Base-by-base conservation (phyloP, 139 green algal species). In the Chlorokybus atmophyticus region DNA sequence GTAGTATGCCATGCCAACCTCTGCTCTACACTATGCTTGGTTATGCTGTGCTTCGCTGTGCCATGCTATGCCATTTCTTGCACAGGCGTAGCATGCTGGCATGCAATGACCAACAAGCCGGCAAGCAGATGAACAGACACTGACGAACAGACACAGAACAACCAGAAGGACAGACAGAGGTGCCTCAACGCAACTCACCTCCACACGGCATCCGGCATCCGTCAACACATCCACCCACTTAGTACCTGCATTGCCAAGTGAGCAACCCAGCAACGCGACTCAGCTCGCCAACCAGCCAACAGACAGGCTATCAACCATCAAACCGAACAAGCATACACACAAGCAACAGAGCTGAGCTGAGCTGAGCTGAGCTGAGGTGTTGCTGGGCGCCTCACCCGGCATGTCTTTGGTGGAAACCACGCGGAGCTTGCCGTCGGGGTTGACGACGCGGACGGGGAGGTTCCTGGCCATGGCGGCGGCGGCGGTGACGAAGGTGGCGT, bases 391-490 rank as follows among this genome's bases (percentile, higher is more conserved):
- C n/a, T 14, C 10, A 10, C 90, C 90, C 0, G 90, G 90, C 51
- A 98, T 80, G 7, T 81, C 60, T 67, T 98, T 98, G 4, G 90
- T 98, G 2, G 97, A 93, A 0, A 98, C 49, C 1, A 98, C 91
- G 0, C 90, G 76, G 55, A 87, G 82, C 19, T 32, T 60, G 7
- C 87, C 88, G 0, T 41, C 57, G 26, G 84, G 73, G 59, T 95
- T 95, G 69, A 90, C 75, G 7, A 96, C 87, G 90, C 73, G 51
- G 32, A 79, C 40, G 40, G 57, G 44, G 19, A 57, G 42, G 26
- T 2, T 29, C 14, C 25, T 52, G 44, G 35, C n/a, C n/a, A n/a
- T n/a, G n/a, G n/a, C n/a, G n/a, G n/a, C n/a, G n/a, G n/a, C n/a
- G n/a, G n/a, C n/a, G n/a, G n/a, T n/a, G n/a, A n/a, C n/a, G n/a